Conservation (phyloP, 805 yeast species). For the Komagataella pseudopastoris region DNA sequence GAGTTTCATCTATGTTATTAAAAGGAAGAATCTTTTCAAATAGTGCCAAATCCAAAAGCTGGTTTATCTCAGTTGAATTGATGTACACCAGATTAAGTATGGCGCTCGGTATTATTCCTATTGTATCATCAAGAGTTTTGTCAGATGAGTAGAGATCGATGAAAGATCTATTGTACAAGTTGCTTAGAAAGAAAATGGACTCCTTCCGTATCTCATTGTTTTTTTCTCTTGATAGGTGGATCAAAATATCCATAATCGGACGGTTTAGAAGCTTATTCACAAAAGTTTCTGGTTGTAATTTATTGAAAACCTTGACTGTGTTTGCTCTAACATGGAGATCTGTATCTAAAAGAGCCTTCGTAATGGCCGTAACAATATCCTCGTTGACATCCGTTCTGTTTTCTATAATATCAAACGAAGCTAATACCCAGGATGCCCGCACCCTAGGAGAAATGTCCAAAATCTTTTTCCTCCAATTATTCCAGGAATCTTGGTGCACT, state of each 20-base stretch:
- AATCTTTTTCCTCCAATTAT: conserved; percentile 62
- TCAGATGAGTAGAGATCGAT: conserved; percentile 12
- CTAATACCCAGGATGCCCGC: conserved; percentile 57
- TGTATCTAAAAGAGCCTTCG: conserved; percentile 59
- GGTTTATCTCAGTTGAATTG: conserved; percentile 54
- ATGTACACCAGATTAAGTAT: conserved; percentile 58
- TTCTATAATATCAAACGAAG: conserved; percentile 32
- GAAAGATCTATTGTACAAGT: conserved; percentile 37
- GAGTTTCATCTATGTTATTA: conserved; percentile 24
- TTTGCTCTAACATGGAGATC: conserved; percentile 60
- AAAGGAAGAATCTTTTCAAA: conserved; percentile 51
- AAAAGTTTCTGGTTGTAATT: conserved; percentile 31
- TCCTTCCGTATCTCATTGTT: conserved; percentile 48
- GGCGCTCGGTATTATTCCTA: conserved; percentile 48
- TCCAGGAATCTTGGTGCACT: conserved; percentile 47
- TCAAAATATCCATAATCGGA: conserved; percentile 36
- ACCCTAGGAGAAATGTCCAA: conserved; percentile 55
- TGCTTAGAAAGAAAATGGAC: conserved; percentile 40
- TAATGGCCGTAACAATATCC: conserved; percentile 43
- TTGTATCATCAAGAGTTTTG: conserved; percentile 15
- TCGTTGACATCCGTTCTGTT: conserved; percentile 28
- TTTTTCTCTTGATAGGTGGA: conserved; percentile 61
- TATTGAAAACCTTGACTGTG: conserved; percentile 38
- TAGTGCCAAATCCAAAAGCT: conserved; percentile 46
- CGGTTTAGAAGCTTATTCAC: conserved; percentile 31